Percentiles rank a stretch among this genome's conserved stretches.
phyloP scores from a whole-genome alignment of 371 early-diverging fungal species.

The Vairimorpha necatrix region DNA sequence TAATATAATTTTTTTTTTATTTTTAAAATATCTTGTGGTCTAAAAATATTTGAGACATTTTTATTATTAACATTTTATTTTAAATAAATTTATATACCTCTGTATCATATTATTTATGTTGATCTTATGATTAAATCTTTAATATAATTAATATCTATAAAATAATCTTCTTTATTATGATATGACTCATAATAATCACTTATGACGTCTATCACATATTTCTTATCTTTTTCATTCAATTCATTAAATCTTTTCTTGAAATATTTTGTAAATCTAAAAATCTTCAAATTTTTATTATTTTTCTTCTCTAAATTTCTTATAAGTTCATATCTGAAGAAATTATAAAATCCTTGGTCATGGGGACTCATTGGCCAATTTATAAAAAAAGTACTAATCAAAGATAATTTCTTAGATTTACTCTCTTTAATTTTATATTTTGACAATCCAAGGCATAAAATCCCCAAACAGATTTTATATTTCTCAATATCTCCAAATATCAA shows the following conservation, averaged over 20 bases:
- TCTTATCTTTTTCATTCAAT: slow-evolving; percentile 36
- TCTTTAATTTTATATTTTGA: slow-evolving; percentile 7
- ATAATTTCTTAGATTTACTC: neutral
- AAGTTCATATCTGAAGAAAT: slow-evolving; percentile 21
- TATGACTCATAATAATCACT: slow-evolving; percentile 52
- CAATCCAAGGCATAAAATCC: slow-evolving; percentile 26
- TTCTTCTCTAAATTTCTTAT: neutral
- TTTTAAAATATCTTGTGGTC: too few relatives aligned
- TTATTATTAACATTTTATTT: neutral
- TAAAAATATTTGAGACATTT: too few relatives aligned
- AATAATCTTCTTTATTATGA: neutral
- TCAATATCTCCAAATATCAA: slow-evolving; percentile 35
- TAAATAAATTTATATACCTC: too few relatives aligned
- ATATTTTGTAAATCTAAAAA: neutral
- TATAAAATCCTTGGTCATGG: slow-evolving; percentile 39
- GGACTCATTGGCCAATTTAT: slow-evolving; percentile 18
- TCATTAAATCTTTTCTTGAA: slow-evolving; percentile 28
- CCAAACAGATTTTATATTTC: slow-evolving; percentile 47
- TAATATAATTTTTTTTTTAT: too few relatives aligned
- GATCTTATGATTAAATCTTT: slow-evolving; percentile 6
- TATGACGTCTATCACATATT: slow-evolving; percentile 43
- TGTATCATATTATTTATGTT: neutral
- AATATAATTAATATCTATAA: slow-evolving; percentile 3
- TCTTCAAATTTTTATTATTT: neutral
- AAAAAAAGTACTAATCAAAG: slow-evolving; percentile 28